Percentiles rank a stretch among this genome's conserved stretches.
Evolutionary conservation across 2,329 filamentous ascomycete genomes (phyloP).

Genomic region (Stemphylium lycopersici): DNA sequence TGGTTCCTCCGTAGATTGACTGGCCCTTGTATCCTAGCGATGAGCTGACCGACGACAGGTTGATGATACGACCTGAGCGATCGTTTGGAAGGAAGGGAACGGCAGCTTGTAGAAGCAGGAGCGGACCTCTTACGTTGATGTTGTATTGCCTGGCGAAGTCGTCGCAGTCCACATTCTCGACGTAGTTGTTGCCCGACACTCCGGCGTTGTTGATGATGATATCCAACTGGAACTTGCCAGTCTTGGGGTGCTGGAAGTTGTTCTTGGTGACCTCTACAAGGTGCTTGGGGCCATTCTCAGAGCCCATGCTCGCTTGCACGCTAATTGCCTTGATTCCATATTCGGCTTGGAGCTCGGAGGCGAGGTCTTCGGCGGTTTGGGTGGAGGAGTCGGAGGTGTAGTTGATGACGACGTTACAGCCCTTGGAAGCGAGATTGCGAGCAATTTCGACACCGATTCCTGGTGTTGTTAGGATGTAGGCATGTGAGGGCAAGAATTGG

Average conservation of each 20-base stretch:
- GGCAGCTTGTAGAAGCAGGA: slow-evolving; percentile 77
- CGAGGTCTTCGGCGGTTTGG: slow-evolving; percentile 59
- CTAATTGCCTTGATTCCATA: slow-evolving; percentile 66
- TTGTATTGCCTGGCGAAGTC: slow-evolving; percentile 76
- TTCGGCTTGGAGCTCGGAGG: slow-evolving; percentile 59
- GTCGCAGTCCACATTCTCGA: slow-evolving; percentile 66
- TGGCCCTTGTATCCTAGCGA: slow-evolving; percentile 64
- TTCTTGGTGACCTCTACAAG: slow-evolving; percentile 66
- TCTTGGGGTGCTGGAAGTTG: slow-evolving; percentile 62
- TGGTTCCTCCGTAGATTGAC: slow-evolving; percentile 69
- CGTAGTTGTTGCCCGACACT: slow-evolving; percentile 65
- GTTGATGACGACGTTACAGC: slow-evolving; percentile 71
- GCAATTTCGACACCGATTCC: slow-evolving; percentile 75
- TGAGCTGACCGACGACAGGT: slow-evolving; percentile 64
- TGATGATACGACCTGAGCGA: slow-evolving; percentile 69
- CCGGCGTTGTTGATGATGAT: slow-evolving; percentile 90
- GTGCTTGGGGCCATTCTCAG: slow-evolving; percentile 63
- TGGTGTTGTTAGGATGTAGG: slow-evolving; percentile 42
- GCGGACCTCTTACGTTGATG: slow-evolving; percentile 81
- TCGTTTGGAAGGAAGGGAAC: slow-evolving; percentile 72
- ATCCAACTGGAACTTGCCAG: slow-evolving; percentile 70
- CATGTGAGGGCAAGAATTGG: background rate
- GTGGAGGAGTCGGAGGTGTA: slow-evolving; percentile 71
- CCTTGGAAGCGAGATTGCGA: slow-evolving; percentile 74
- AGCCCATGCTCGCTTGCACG: slow-evolving; percentile 75